Conservation (phyloP, 371 early-diverging fungal genomes). For the Entomophthora muscae region DNA sequence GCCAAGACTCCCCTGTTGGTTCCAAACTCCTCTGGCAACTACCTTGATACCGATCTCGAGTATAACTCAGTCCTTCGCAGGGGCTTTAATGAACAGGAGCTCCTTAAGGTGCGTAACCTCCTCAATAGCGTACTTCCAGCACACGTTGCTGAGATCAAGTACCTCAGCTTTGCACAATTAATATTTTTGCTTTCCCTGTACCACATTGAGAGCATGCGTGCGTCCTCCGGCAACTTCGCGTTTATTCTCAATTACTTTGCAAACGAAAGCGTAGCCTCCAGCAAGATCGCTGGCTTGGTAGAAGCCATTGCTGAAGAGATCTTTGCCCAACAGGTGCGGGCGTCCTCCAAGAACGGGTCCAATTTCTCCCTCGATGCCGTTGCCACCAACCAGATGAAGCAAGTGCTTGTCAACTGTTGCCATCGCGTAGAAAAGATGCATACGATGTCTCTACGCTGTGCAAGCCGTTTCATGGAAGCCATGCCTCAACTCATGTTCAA, state of each 20-base stretch:
- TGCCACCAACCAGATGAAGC: constrained; percentile 31
- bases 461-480: constrained; percentile 26
- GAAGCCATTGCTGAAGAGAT: constrained; percentile 52
- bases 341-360: constrained; percentile 26
- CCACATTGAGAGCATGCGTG: constrained; percentile 67
- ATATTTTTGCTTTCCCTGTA: constrained; percentile 71
- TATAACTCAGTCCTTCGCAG: constrained; percentile 66
- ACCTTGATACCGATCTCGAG: constrained; percentile 76
- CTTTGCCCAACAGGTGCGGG: constrained; percentile 11
- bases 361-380: constrained; percentile 26
- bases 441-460: constrained; percentile 30
- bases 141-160: constrained; percentile 36
- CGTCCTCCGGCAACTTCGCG: constrained; percentile 42
- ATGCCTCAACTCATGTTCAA: constrained; percentile 65
- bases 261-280: constrained; percentile 61
- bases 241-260: constrained; percentile 62
- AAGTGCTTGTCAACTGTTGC: constrained; percentile 38
- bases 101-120: constrained; percentile 13
- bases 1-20: constrained; percentile 71
- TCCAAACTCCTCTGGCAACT: constrained; percentile 43
- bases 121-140: constrained; percentile 22
- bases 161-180: constrained; percentile 46
- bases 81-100: constrained; percentile 38
- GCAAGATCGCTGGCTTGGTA: constrained; percentile 45
- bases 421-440: constrained; percentile 49